Base-by-base conservation (phyloP, 2,329 filamentous ascomycete genomes). In the Aspergillus aculeatus region DNA sequence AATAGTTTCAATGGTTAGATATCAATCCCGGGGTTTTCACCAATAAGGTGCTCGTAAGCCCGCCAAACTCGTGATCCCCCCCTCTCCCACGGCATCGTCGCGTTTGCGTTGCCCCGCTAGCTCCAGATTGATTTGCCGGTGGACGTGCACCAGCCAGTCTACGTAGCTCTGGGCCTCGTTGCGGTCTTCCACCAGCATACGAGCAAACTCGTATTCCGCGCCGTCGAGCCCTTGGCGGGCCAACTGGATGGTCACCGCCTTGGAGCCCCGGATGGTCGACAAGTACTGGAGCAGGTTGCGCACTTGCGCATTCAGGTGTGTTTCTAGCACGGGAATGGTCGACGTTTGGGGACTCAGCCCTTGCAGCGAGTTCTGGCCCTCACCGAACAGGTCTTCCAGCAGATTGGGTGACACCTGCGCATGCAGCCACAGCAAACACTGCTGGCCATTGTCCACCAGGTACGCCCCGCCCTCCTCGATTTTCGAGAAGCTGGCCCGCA, bases 121-220 rank as follows among this genome's bases (percentile, higher is more conserved):
- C 84, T 99, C 95, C 64, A 96, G 82, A 73, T 96, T 93, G 65
- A 99, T 95, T 67, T 90, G 88, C 69, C 94, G 89, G 78, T 99
- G 95, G 63, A 98, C 84, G 76, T 96, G 91, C 59, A 99, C 95
- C 70, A 99, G 82, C 95, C 95, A 99, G 78, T 99, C 95, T 35
- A 98, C 95, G 77, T 98, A 99, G 73, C 91, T 96, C 78, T 96
- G 93, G 38, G 95, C 95, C 79, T 99, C 95, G 67, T 96, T 98
- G 65, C 95, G 86, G 73, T 99, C 95, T 78, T 99, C 95, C 32
- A 96, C 87, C 66, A 99, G 77, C 77, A 96, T 82, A 56, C 93
- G 83, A 7, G 95, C 95, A 80, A 98, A 99, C 76, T 99, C 95
- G 70, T 92, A 98, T 76, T 99, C 95, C 3, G 93, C 91, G 0